Percentiles rank a stretch among this genome's conserved stretches.
Conservation (phyloP, 2,329 filamentous ascomycete genomes). For the Sarocladium kiliense region DNA sequence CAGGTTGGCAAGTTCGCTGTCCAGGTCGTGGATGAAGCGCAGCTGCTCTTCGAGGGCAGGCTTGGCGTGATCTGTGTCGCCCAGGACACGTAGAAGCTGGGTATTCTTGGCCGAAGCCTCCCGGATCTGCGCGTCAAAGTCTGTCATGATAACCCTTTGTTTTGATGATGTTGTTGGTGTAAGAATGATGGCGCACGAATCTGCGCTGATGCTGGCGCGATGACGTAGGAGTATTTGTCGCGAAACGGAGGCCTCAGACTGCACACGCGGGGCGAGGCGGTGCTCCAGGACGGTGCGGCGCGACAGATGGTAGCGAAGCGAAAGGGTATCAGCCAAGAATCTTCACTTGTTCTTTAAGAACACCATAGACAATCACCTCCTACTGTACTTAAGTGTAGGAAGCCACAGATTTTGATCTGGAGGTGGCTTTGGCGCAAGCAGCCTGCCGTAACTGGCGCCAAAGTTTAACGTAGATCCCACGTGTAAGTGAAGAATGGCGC, state of each 20-base stretch:
- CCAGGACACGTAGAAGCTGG: slow-evolving; percentile 39
- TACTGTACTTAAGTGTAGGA: too few species aligned
- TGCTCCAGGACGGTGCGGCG: too few species aligned
- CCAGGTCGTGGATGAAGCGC: slow-evolving; percentile 39
- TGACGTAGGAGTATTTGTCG: not conserved
- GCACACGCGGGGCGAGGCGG: not conserved
- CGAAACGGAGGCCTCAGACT: not conserved
- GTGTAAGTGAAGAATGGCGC: too few species aligned
- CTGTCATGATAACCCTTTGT: slow-evolving; percentile 21
- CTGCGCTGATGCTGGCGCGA: not conserved
- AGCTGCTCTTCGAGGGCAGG: slow-evolving; percentile 40
- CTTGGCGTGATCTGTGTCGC: slow-evolving; percentile 43
- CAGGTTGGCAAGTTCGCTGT: slow-evolving; percentile 30
- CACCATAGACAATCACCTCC: too few species aligned
- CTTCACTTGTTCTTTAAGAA: too few species aligned
- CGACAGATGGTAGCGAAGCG: not conserved
- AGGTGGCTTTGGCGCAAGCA: too few species aligned
- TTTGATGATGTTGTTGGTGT: not conserved
- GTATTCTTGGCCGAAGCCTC: slow-evolving; percentile 33
- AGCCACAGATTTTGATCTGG: too few species aligned
- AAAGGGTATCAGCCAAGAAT: too few species aligned
- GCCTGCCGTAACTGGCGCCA: too few species aligned
- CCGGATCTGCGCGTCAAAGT: slow-evolving; percentile 30
- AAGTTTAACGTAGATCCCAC: too few species aligned
- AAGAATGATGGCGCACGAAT: not conserved